Evolutionary conservation across 2,329 filamentous ascomycete species (phyloP), one percentile per base, ranked within the genome.

Genomic region (Trichoderma cornu-damae): DNA sequence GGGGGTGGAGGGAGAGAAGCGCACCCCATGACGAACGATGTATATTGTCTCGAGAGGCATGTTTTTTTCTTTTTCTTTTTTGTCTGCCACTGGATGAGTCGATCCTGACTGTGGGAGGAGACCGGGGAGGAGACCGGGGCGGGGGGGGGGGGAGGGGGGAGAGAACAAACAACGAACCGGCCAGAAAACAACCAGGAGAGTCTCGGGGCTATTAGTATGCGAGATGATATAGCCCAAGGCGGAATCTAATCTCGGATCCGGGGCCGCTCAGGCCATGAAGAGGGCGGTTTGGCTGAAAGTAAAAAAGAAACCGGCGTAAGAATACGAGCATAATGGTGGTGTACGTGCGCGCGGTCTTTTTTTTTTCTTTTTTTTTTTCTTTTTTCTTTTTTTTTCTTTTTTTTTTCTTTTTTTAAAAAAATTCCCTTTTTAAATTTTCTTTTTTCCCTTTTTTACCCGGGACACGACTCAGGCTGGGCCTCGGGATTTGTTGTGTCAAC

Each of bases 11-110:
- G 38, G 8, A 49, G 52, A 40, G 34, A 47, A 57, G 54, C 85
- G 76, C 80, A 90, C 88, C 65, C 87, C 88, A 70, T 91, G 88
- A 22, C 88, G 84, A 62, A 82, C 83, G 59, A 91, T 76, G 69
- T 90, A 90, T 61, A 91, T 89, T 63, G 80, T 82, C 68, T 89
- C 81, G 50, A 90, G 75, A 60, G 84, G 77, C 84, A 87, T 88
- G 30, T 58, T 64, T 24, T 11, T 52, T 40, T 14, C 11, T 35
- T 35, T 3, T 18, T 22, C 11, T 48, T 6, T 43, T 24, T 32
- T 12, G 4, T 8, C 26, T 32, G 12, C n/a, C 9, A n/a, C 11
- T 1, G 46, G 30, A 14, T n/a, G 14, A 22, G 26, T 11, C 26
- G 16, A 26, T 14, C 40, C 24, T n/a, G n/a, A n/a, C n/a, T n/a